Percentiles rank a stretch among this genome's conserved stretches.
Evolutionary conservation across 108 stramenopile genomes (phyloP).

Genomic region (Ochromonas danica): DNA sequence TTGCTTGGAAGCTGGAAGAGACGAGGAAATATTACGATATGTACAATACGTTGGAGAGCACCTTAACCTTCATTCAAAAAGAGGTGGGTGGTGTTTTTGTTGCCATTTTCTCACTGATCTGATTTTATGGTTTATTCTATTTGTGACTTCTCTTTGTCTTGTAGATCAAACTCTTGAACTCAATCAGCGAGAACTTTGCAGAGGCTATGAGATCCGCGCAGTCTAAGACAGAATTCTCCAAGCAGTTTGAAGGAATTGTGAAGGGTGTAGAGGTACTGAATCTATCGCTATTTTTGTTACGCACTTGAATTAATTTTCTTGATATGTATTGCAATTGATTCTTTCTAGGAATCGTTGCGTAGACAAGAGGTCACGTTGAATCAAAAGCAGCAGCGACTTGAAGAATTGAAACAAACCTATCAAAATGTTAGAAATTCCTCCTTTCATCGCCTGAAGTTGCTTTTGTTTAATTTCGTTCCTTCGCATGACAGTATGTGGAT

Average conservation of each 20-base stretch:
- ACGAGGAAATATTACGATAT: constrained; percentile 43
- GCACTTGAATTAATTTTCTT: not conserved
- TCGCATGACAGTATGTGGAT: constrained; percentile 11
- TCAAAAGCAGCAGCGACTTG: not conserved
- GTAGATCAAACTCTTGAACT: constrained; percentile 36
- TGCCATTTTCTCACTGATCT: not conserved
- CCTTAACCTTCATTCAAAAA: constrained; percentile 39
- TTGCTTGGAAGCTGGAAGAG: constrained; percentile 51
- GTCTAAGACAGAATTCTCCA: constrained; percentile 28
- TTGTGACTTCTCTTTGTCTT: not conserved
- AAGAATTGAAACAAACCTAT: constrained; percentile 19
- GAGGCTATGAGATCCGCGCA: constrained; percentile 35
- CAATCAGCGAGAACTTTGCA: constrained; percentile 43
- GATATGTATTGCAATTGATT: not conserved
- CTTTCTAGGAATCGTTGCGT: not conserved
- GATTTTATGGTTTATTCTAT: not conserved
- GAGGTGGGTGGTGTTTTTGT: constrained; percentile 40
- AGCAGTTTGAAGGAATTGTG: constrained; percentile 34
- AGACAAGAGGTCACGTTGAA: not conserved
- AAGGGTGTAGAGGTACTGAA: constrained; percentile 15
- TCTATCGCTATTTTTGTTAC: not conserved
- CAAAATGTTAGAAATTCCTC: constrained; percentile 8
- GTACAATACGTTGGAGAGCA: constrained; percentile 47
- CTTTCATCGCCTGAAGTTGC: not conserved
- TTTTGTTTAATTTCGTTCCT: not conserved